Base-by-base conservation (phyloP, 2,329 filamentous ascomycete genomes). In the Cladophialophora bantiana region DNA sequence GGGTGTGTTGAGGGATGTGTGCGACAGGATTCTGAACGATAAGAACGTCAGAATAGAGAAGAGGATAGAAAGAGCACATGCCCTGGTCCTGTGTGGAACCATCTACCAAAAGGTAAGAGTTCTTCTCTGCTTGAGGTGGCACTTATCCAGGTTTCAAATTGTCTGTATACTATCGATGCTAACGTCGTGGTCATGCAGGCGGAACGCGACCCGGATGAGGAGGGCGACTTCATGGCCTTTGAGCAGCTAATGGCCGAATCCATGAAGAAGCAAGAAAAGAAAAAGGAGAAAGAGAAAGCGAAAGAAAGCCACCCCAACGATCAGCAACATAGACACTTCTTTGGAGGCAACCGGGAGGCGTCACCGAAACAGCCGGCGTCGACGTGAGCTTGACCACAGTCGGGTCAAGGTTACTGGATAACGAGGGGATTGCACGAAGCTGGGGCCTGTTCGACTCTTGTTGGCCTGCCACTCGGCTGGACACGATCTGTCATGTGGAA, bases 141-240 rank as follows among this genome's bases (percentile, higher is more conserved):
- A 18, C 4, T 36, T n/a, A 3, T n/a, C 7, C 3, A 7, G 10
- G 4, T 12, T 2, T 26, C 20, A 4, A 3, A 52, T 54, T 62
- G 34, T 12, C 10, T 40, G 6, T 4, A 15, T n/a, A 12, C 7
- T 10, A 53, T n/a, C 32, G 5, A 40, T 32, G 32, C 58, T 66
- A 40, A 62, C 13, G n/a, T 40, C 42, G 36, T 45, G 15, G 40
- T 53, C 56, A 4, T 50, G 18, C 72, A 97, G 94, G 92, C 94
- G 48, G 86, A 91, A 78, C 89, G 95, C 69, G 90, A 94, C 62
- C 90, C 94, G 50, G 95, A 99, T 71, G 95, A 99, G 82, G 95
- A 99, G 80, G 94, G 95, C 71, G 95, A 98, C 75, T 98, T 96
- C 81, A 96, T 99, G 88, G 94, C 94, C 15, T 99, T 99, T 73